Evolutionary conservation across 257 asterid genomes (phyloP).

Genomic region (Rhazya stricta): DNA sequence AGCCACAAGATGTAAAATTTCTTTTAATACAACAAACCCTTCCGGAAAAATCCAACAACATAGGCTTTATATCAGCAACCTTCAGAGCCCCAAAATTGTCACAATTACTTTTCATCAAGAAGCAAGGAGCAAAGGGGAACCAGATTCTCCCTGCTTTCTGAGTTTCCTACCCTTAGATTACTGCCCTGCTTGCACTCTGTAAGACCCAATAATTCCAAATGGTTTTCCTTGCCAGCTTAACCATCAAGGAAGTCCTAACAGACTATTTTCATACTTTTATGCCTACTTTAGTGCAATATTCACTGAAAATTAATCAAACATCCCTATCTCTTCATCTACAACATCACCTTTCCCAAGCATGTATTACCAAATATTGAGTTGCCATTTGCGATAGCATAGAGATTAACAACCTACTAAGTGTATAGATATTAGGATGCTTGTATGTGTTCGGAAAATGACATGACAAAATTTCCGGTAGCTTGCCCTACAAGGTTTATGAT

Average conservation of each 20-base stretch:
- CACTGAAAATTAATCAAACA: not conserved
- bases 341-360: not conserved
- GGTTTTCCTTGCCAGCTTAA: not conserved
- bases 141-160: not conserved
- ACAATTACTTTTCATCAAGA: constrained; percentile 1
- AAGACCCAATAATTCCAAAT: not conserved
- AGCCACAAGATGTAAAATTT: not conserved
- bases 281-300: not conserved
- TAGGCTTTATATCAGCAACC: constrained; percentile 7
- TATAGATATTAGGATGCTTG: not conserved
- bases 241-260: not conserved
- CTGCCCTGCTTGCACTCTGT: not conserved
- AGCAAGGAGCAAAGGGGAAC: constrained; percentile 1
- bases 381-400: not conserved
- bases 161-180: not conserved
- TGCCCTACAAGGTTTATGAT: not conserved
- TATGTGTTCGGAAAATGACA: not conserved
- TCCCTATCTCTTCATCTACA: not conserved
- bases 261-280: not conserved
- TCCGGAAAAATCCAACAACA: constrained; percentile 7
- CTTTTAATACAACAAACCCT: not conserved
- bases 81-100: constrained; percentile 12
- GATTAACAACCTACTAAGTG: not conserved
- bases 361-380: not conserved
- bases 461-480: not conserved